phyloP scores from a whole-genome alignment of 2,329 filamentous ascomycete genomes.

The Mycocentrospora acerina region DNA sequence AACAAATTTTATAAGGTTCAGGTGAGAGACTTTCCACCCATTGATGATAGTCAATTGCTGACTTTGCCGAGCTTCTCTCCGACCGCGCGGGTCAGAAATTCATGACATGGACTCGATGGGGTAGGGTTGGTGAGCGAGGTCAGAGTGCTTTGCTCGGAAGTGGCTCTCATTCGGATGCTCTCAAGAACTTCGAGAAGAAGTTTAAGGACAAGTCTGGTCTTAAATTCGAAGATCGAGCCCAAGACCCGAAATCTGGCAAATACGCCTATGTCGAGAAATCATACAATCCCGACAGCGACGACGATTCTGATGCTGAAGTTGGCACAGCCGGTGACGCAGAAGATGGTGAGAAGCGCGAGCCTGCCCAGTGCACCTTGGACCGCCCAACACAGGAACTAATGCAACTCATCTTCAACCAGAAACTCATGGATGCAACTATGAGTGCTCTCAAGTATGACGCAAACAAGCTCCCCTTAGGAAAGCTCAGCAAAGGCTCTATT shows the following conservation, averaged over 20 bases:
- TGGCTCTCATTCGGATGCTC: conserved; percentile 43
- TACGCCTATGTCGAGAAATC: conserved; percentile 81
- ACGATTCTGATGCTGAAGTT: conserved; percentile 36
- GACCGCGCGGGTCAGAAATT: conserved; percentile 43
- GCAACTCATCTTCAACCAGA: conserved; percentile 79
- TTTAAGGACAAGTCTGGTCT: conserved; percentile 60
- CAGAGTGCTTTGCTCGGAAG: conserved; percentile 46
- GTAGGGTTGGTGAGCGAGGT: conserved; percentile 65
- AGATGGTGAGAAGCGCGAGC: conserved; percentile 29
- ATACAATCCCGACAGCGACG: conserved; percentile 68
- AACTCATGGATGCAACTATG: conserved; percentile 70
- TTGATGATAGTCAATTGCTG: conserved; percentile 1
- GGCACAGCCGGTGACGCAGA: conserved; percentile 28
- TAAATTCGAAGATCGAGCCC: conserved; percentile 52
- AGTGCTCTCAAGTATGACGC: conserved; percentile 68
- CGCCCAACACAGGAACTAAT: conserved; percentile 67
- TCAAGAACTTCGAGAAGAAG: conserved; percentile 54
- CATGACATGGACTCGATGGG: conserved; percentile 76
- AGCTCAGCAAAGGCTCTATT: conserved; percentile 78
- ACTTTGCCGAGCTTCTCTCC: conserved; percentile 28
- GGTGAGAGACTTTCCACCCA: conserved; percentile 38
- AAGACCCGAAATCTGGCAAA: conserved; percentile 61
- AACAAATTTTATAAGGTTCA: conserved; percentile 84
- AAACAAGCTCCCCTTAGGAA: conserved; percentile 79
- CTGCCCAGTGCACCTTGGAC: conserved; percentile 56